Conservation (phyloP, 1,139 yeast genomes). For the Hyphopichia pseudoburtonii region DNA sequence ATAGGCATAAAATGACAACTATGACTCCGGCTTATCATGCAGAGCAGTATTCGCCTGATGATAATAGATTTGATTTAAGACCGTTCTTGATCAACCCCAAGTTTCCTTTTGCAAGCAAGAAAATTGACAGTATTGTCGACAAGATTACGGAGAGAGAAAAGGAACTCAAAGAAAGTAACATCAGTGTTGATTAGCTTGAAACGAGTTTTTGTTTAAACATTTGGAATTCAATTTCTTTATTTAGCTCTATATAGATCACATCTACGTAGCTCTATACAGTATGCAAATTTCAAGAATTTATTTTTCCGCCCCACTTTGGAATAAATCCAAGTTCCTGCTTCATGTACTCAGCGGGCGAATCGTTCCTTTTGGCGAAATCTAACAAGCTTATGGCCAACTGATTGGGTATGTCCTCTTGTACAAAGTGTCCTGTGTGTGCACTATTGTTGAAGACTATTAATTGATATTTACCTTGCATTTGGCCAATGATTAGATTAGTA, state of each 20-base stretch:
- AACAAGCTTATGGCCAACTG: constrained; percentile 59
- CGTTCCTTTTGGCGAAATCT: constrained; percentile 51
- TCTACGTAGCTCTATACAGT: too few relatives aligned
- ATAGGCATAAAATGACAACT: constrained; percentile 95
- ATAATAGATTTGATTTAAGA: constrained; percentile 89
- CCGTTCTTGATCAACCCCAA: constrained; percentile 93
- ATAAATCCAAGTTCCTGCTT: constrained; percentile 39
- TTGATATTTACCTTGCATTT: constrained; percentile 96
- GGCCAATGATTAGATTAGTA: constrained; percentile 83
- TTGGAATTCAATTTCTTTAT: too few relatives aligned
- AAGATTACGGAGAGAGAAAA: constrained; percentile 42
- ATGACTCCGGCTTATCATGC: constrained; percentile 97
- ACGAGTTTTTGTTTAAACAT: too few relatives aligned
- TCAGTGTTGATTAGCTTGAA: constrained; percentile 36
- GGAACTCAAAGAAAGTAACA: constrained; percentile 21
- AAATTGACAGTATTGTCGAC: constrained; percentile 75
- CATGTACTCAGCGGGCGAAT: constrained; percentile 36
- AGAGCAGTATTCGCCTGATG: constrained; percentile 97
- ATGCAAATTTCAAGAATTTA: constrained; percentile 20
- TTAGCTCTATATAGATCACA: too few relatives aligned
- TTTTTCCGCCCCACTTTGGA: constrained; percentile 55
- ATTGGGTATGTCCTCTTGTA: constrained; percentile 85
- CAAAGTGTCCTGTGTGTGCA: constrained; percentile 74
- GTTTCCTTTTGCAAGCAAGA: constrained; percentile 85
- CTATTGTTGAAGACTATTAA: constrained; percentile 70